phyloP scores from a whole-genome alignment of 2,329 filamentous ascomycete species.

The Cercospora zeina region DNA sequence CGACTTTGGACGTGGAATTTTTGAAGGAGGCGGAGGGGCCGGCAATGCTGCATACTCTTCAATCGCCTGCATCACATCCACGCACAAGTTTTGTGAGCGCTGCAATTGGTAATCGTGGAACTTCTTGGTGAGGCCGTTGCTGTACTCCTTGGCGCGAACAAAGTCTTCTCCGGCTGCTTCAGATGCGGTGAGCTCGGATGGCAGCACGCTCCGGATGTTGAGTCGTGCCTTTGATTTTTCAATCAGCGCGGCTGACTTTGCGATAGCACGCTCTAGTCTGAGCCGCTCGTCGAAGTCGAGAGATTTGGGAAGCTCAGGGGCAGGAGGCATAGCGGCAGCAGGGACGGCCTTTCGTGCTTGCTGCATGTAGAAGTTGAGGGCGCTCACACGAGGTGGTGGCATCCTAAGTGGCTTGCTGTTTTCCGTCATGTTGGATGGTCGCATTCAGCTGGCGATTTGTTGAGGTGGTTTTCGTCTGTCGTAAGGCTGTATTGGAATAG shows the following conservation, averaged over 20 bases:
- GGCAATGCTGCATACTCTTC: constrained; percentile 14
- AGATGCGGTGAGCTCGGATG: constrained; percentile 14
- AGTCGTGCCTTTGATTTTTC: constrained; percentile 21
- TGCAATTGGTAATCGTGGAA: not conserved
- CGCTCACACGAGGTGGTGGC: constrained; percentile 22
- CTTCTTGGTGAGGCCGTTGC: constrained; percentile 6
- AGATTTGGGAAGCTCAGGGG: constrained; percentile 9
- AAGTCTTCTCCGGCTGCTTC: constrained; percentile 21
- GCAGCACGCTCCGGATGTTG: constrained; percentile 10
- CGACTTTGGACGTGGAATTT: constrained; percentile 8
- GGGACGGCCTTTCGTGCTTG: constrained; percentile 19
- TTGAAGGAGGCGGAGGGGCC: not conserved
- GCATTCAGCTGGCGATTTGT: not conserved
- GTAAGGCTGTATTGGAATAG: not conserved
- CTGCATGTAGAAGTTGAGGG: constrained; percentile 22
- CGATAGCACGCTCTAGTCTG: constrained; percentile 20
- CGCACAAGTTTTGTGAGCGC: constrained; percentile 15
- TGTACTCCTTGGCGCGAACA: constrained; percentile 18
- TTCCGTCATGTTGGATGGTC: constrained; percentile 14
- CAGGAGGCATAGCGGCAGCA: constrained; percentile 5
- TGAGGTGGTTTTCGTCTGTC: not conserved
- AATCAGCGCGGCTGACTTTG: constrained; percentile 10
- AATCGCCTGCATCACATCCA: constrained; percentile 14
- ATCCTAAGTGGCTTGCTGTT: constrained; percentile 1
- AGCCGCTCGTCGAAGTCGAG: constrained; percentile 22